Conservation (phyloP, 768 basidiomycete species). For the Russula abietina region DNA sequence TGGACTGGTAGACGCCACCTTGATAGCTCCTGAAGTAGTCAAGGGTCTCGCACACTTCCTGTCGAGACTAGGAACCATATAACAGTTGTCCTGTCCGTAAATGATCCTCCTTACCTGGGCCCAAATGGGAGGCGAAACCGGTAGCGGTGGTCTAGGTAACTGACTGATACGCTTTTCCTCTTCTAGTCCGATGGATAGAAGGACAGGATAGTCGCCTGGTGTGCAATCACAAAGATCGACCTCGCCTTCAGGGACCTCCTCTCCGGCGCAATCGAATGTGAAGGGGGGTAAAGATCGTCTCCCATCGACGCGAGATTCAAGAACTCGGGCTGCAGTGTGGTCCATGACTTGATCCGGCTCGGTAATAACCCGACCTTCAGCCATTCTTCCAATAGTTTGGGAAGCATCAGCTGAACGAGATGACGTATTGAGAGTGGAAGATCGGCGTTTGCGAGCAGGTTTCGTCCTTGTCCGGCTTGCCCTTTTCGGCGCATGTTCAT, state of each 20-base stretch:
- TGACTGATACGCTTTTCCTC: background rate
- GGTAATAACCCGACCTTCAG: background rate
- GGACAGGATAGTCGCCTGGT: background rate
- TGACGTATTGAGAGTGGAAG: background rate
- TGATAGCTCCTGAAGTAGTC: slow-evolving; percentile 75
- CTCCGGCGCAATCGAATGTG: slow-evolving; percentile 1
- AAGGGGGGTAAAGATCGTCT: background rate
- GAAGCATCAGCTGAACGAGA: background rate
- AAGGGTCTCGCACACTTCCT: slow-evolving; percentile 78
- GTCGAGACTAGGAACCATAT: slow-evolving; percentile 52
- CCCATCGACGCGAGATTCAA: background rate
- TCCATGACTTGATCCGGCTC: background rate
- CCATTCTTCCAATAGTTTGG: background rate
- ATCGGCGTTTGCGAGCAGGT: background rate
- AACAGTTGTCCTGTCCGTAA: slow-evolving; percentile 1
- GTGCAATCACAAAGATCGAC: background rate
- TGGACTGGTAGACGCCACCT: slow-evolving; percentile 64
- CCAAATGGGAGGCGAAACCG: slow-evolving; percentile 38
- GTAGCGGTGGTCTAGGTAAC: slow-evolving; percentile 28
- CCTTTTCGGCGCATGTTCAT: background rate
- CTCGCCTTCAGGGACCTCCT: background rate
- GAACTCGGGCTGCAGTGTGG: background rate
- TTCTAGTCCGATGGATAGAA: background rate
- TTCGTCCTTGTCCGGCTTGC: background rate
- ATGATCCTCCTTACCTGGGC: slow-evolving; percentile 34